A percentile compares a stretch with the other conserved stretches of the same genome.
Conservation (phyloP, 2,329 filamentous ascomycete species). For the Fusarium nanum region DNA sequence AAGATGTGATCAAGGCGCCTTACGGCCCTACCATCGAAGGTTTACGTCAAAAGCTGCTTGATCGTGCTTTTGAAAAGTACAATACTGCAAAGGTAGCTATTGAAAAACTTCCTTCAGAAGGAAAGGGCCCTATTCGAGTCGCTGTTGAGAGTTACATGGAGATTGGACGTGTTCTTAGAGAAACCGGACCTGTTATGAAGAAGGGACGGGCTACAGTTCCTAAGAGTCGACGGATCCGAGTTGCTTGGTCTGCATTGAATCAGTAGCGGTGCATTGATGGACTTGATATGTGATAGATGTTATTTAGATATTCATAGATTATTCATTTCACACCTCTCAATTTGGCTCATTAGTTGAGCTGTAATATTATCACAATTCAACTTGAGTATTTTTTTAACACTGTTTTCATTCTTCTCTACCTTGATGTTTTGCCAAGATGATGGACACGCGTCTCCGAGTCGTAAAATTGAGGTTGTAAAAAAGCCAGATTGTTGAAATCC, state of each 20-base stretch:
- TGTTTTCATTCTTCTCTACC: fast-evolving
- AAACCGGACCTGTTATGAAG: conserved; percentile 54
- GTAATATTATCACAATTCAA: not conserved
- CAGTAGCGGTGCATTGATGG: not conserved
- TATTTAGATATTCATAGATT: conserved; percentile 23
- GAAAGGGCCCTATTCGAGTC: conserved; percentile 72
- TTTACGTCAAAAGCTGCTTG: conserved; percentile 66
- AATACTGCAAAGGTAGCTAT: conserved; percentile 66
- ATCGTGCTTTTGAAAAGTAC: conserved; percentile 72
- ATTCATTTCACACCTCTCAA: not conserved
- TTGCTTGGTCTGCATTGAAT: conserved; percentile 68
- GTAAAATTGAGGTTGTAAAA: not conserved
- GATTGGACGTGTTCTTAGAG: conserved; percentile 72
- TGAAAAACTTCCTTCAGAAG: conserved; percentile 68
- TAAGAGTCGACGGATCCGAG: conserved; percentile 60
- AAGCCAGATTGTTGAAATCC: not conserved
- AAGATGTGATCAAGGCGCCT: conserved; percentile 65
- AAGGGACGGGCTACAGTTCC: conserved; percentile 58
- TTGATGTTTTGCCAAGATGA: not conserved
- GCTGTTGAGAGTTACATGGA: conserved; percentile 82
- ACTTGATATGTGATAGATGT: not conserved
- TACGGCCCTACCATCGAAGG: conserved; percentile 51
- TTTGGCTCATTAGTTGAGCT: not conserved
- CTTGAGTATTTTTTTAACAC: fast-evolving
- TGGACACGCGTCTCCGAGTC: not conserved